These are phyloP conservation scores for Brassica carinata DNA, from an alignment of 345 rosid species.

Conservation along the genomic window DNA sequence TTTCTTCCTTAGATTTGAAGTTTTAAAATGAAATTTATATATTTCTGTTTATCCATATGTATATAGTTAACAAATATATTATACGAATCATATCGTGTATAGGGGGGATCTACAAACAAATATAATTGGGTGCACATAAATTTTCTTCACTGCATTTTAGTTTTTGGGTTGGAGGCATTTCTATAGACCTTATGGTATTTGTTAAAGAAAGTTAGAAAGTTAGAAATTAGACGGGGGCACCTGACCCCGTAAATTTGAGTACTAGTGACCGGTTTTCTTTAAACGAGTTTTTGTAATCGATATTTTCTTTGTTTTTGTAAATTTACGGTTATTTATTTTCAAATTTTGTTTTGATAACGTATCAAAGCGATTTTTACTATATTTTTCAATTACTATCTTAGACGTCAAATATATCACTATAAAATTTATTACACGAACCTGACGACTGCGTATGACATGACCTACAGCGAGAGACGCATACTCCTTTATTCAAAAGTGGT, in stretches of 20 bases:
- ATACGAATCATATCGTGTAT: not conserved
- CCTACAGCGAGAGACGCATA: slow-evolving; percentile 73
- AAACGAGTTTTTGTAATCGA: not conserved
- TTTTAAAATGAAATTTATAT: not conserved
- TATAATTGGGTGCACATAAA: no score
- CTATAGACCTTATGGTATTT: no score
- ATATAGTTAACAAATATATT: not conserved
- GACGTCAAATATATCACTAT: not conserved
- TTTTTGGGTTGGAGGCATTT: no score
- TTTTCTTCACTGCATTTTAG: no score
- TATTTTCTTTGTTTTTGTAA: not conserved
- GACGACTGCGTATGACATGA: not conserved
- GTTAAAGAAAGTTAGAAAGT: no score
- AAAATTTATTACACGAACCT: slow-evolving; percentile 1
- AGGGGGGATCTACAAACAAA: no score
- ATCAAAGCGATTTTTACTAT: not conserved
- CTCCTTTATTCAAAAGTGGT: slow-evolving; percentile 72
- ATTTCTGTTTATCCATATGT: not conserved
- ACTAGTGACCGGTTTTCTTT: not conserved
- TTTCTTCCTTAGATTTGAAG: not conserved
- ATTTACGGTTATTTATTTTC: not conserved
- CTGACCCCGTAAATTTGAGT: not conserved
- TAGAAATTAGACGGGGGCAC: no score
- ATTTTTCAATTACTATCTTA: not conserved
- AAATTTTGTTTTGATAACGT: not conserved